Evolutionary conservation across 345 rosid species (phyloP), one percentile per base, ranked within the genome.

Genomic region (Hibiscus trionum): DNA sequence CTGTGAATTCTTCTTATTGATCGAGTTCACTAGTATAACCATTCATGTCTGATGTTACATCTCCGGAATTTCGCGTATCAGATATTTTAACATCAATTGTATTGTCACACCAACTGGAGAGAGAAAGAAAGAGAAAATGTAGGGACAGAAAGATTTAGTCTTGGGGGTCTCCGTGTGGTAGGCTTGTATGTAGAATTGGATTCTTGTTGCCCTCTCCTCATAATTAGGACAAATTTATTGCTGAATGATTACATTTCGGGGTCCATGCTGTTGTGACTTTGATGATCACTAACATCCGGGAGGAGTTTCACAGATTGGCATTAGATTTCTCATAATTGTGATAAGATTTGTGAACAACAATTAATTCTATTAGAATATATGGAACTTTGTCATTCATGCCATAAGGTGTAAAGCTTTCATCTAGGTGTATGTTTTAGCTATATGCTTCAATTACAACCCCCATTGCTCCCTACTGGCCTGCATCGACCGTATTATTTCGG

Each of bases 241-340:
- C n/a, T 71, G 71, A 75, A 79, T 79, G 67, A 75, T 79, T 79
- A 52, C 9, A 6, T 66, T 56, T 55, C 9, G 62, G 21, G 73
- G 78, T 74, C 75, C 67, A 10, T 53, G 16, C 26, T 42, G 69
- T 66, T 66, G 37, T 56, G 17, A 66, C 75, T 75, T 75, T 58
- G 53, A 62, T 65, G 66, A 19, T 72, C 65, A 50, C 44, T 55
- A 57, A 27, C 26, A 72, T 9, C 16, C 49, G 60, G 33, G 65
- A 10, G 15, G 35, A 27, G 39, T 42, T 65, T 39, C 27, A 52
- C 64, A 57, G 10, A 35, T 64, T 24, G 46, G 60, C 26, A 24
- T 56, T 69, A 50, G 19, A 67, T n/a, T 52, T 68, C 60, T 72
- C 57, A 66, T 68, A 26, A 61, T n/a, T 72, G 59, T 44, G 75